A percentile compares a stretch with the other conserved stretches of the same genome.
These are phyloP conservation scores for Zopfia rhizophila DNA, from an alignment of 2,329 filamentous ascomycete species.

Conservation along the genomic window DNA sequence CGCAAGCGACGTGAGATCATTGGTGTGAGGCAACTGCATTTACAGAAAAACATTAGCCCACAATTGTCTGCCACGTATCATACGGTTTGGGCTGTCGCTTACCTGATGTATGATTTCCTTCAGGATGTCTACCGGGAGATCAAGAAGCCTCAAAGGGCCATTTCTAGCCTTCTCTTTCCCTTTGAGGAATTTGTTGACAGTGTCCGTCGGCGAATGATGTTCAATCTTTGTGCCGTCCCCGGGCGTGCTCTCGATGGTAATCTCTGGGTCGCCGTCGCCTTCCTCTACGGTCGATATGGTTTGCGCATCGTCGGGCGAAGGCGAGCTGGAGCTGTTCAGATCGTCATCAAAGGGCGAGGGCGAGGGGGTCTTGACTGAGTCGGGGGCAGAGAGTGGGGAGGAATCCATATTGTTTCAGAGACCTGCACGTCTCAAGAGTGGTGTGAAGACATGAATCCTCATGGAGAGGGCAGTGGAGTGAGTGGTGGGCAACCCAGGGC, in stretches of 20 bases:
- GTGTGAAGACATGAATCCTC: conserved; percentile 39
- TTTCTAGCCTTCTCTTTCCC: conserved; percentile 59
- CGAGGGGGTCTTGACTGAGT: conserved; percentile 39
- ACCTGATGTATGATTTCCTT: conserved; percentile 84
- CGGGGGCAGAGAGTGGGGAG: conserved; percentile 41
- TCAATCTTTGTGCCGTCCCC: conserved; percentile 8
- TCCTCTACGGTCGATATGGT: conserved; percentile 22
- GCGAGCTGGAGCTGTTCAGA: conserved; percentile 27
- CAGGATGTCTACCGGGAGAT: conserved; percentile 81
- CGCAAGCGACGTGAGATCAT: conserved; percentile 81
- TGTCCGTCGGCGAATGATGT: conserved; percentile 34
- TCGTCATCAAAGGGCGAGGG: conserved; percentile 40
- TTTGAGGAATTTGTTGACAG: conserved; percentile 60
- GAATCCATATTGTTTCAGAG: conserved; percentile 44
- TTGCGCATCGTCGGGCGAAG: conserved; percentile 35
- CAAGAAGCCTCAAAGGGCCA: conserved; percentile 72
- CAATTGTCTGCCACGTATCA: too few species aligned
- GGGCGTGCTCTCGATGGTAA: conserved; percentile 15
- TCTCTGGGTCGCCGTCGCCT: conserved; percentile 23
- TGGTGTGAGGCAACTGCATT: conserved; percentile 81
- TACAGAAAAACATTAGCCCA: too few species aligned
- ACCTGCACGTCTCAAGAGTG: conserved; percentile 35
- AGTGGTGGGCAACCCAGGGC: conserved; percentile 31
- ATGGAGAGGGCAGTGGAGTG: conserved; percentile 32
- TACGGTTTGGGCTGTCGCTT: conserved; percentile 46